Evolutionary conservation across 176 grass and related monocot genomes (phyloP).

Genomic region (Saccharum spontaneum): DNA sequence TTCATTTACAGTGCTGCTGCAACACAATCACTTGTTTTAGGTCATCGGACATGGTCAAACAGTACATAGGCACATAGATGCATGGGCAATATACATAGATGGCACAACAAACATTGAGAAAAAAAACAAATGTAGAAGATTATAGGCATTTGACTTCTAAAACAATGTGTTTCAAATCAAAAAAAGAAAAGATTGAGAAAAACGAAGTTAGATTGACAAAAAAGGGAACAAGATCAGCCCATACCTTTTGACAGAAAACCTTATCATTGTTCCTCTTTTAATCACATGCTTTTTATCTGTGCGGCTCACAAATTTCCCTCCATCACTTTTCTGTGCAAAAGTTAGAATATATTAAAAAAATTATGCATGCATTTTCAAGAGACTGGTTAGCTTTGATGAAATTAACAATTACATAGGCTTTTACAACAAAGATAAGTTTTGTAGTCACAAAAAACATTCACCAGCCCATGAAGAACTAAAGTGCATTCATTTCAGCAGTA

Average conservation of each 20-base stretch:
- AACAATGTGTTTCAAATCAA: neutral
- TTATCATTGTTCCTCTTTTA: slow-evolving; percentile 76
- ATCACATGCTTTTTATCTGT: slow-evolving; percentile 61
- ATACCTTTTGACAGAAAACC: slow-evolving; percentile 88
- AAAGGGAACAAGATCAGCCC: slow-evolving; percentile 5
- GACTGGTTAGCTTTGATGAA: slow-evolving; percentile 13
- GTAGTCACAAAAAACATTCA: neutral
- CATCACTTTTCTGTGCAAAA: slow-evolving; percentile 50
- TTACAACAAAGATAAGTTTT: slow-evolving; percentile 16
- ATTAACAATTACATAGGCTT: neutral
- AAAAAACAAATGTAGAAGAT: slow-evolving; percentile 4
- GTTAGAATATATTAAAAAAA: neutral
- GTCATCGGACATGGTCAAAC: neutral
- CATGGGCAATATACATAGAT: slow-evolving; percentile 7
- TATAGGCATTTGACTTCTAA: slow-evolving; percentile 16
- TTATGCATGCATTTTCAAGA: neutral
- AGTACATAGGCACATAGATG: neutral
- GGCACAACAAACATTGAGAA: neutral
- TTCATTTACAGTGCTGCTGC: neutral
- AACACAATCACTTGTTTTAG: slow-evolving; percentile 3
- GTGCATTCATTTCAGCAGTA: neutral
- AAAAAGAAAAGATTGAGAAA: slow-evolving; percentile 7
- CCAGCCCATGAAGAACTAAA: neutral
- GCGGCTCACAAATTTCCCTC: slow-evolving; percentile 60
- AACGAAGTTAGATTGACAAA: slow-evolving; percentile 26